Evolutionary conservation across 768 basidiomycete species (phyloP).

Genomic region (Boletus speciosus): DNA sequence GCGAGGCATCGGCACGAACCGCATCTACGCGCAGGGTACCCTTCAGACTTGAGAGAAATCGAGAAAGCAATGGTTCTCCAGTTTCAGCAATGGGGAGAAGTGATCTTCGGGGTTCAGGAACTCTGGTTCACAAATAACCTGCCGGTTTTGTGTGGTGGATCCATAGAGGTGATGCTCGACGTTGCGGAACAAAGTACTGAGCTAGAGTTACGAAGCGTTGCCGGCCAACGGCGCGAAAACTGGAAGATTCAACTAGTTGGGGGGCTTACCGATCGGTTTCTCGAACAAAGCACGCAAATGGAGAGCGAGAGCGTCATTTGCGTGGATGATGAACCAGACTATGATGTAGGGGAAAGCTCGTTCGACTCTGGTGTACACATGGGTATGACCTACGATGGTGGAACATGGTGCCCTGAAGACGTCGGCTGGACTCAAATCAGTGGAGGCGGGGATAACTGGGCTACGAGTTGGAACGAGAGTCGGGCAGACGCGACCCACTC

Average conservation of each 20-base stretch:
- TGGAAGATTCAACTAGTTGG: constrained; percentile 33
- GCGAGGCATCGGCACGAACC: constrained; percentile 48
- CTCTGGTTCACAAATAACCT: constrained; percentile 46
- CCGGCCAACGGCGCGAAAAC: constrained; percentile 17
- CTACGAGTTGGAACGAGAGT: background rate
- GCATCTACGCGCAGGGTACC: constrained; percentile 45
- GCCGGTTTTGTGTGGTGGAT: constrained; percentile 34
- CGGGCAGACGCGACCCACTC: background rate
- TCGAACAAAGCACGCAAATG: constrained; percentile 4
- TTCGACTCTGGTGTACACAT: constrained; percentile 30
- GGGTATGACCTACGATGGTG: constrained; percentile 3
- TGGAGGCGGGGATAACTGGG: constrained; percentile 9
- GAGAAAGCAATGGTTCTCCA: constrained; percentile 44
- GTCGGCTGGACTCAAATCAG: constrained; percentile 13
- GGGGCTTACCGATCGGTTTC: constrained; percentile 7
- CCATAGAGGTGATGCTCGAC: constrained; percentile 27
- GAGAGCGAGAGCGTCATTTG: constrained; percentile 12
- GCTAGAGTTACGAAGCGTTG: constrained; percentile 23
- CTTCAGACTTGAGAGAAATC: constrained; percentile 45
- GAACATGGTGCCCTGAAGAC: constrained; percentile 5
- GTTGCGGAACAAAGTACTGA: constrained; percentile 21
- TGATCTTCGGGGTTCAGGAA: constrained; percentile 41
- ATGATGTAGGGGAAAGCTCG: constrained; percentile 16
- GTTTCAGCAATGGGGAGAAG: constrained; percentile 54
- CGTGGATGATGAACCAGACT: constrained; percentile 22